Percentiles rank a stretch among this genome's conserved stretches.
Conservation (phyloP, 106 monocot species). For the Phalaenopsis equestris region DNA sequence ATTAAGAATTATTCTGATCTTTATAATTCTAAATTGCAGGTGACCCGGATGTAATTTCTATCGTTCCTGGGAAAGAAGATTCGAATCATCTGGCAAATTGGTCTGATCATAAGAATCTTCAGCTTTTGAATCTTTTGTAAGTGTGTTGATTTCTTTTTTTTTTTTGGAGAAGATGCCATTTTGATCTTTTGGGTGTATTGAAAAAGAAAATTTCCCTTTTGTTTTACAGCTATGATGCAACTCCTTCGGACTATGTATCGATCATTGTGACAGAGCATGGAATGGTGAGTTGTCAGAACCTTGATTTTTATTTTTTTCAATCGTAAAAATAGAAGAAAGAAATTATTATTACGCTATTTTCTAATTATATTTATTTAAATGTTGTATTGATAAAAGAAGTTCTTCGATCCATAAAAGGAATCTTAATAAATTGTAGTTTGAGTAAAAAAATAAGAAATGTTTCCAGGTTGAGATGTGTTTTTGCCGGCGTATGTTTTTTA, state of each 20-base stretch:
- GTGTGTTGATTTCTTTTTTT: conserved; percentile 7
- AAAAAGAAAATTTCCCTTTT: background rate
- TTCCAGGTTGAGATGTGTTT: too few species aligned
- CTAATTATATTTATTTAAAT: background rate
- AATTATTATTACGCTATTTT: background rate
- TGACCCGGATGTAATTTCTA: conserved; percentile 69
- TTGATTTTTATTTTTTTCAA: background rate
- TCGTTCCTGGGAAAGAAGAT: conserved; percentile 55
- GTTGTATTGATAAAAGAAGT: background rate
- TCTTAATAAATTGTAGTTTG: too few species aligned
- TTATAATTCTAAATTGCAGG: conserved; percentile 26
- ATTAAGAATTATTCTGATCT: background rate
- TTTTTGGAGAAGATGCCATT: background rate
- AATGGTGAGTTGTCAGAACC: conserved; percentile 40
- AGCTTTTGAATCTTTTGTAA: conserved; percentile 85
- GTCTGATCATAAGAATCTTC: conserved; percentile 68
- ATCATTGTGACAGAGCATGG: conserved; percentile 87
- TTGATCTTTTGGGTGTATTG: background rate
- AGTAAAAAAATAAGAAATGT: too few species aligned
- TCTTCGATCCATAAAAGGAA: too few species aligned
- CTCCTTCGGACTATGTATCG: conserved; percentile 79
- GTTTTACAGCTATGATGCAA: conserved; percentile 70
- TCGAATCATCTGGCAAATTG: conserved; percentile 46
- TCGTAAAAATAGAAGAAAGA: background rate
- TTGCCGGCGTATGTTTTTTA: too few species aligned